Base-by-base conservation (phyloP, 2,329 filamentous ascomycete genomes). In the Fusarium zealandicum region DNA sequence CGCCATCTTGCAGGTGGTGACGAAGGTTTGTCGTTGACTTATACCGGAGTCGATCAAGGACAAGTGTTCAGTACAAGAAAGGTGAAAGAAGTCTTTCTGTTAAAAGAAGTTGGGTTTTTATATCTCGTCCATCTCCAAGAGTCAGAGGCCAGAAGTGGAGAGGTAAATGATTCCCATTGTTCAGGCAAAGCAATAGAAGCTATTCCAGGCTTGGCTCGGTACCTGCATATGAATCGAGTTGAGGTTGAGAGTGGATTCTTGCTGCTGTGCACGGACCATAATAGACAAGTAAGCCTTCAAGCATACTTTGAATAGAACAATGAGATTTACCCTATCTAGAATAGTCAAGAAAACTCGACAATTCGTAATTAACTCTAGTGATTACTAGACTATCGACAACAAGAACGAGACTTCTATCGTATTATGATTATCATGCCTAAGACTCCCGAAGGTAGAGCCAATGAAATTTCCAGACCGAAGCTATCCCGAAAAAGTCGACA, bases 41-140 rank as follows among this genome's bases (percentile, higher is more conserved):
- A 53, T 49, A 56, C 33, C 31, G 22, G n/a, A 17, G 1, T 38
- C 38, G 35, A 30, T 36, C 30, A n/a, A 63, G 54, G 55, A 47
- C 59, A 63, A 55, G 58, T 62, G 50, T 52, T 62, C 43, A 38
- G 27, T 30, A 25, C 11, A 40, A 28, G 59, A 45, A 46, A 57
- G 38, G 6, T 45, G 13, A 42, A 54, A 35, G 18, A 12, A 25
- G 28, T 13, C 3, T 5, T 12, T n/a, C 3, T n/a, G 3, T 11
- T 31, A 7, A 5, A n/a, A 16, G 7, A 11, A 2, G 9, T 32
- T 8, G n/a, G 18, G 9, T 25, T 13, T 1, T 30, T 28, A 22
- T 50, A 25, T 33, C 11, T 35, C 20, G 11, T 28, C 10, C 3
- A 30, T 27, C 10, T 20, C 4, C 13, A 7, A 22, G 17, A 6